Evolutionary conservation across 2,329 filamentous ascomycete genomes (phyloP), one percentile per base, ranked within the genome.

Genomic region (Fonsecaea monophora): DNA sequence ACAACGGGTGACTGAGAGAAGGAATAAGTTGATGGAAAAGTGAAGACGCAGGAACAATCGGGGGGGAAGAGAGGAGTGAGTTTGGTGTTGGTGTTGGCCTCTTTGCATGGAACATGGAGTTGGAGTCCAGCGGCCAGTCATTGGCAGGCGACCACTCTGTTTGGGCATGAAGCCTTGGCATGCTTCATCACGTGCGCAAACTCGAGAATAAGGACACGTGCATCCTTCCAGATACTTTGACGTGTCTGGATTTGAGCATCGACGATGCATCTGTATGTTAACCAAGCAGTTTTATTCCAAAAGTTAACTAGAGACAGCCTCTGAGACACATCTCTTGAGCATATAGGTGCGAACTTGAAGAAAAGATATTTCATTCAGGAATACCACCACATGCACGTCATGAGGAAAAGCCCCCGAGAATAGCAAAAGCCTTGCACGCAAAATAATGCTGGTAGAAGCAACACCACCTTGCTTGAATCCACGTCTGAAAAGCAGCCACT

Each of bases 31-130:
- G 60, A 56, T 62, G 60, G 45, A 32, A 32, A 40, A 32, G 59
- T 37, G 48, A 53, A 53, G 53, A 55, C 40, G 59, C 59, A 61
- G 59, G 59, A 53, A 61, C 59, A 54, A 61, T 50, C 48, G 34
- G 45, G 59, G 48, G 48, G 50, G 8, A 40, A 45, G n/a, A 18
- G n/a, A 35, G 34, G 53, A 55, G 45, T 53, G 61, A 58, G 61
- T 57, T 64, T 54, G 53, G 18, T 48, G 50, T 62, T 40, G 59
- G 53, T 55, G 53, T 55, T 37, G 30, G 53, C 30, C 53, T 50
- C 45, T 50, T 50, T 55, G 53, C 53, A 55, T 37, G 53, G 34
- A 61, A 61, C 32, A 25, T 58, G 55, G 55, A 58, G 55, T 58
- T 58, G 21, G 37, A 50, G 55, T 30, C 35, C 21, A 37, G 21